Evolutionary conservation across 805 yeast genomes (phyloP).

Genomic region (Wickerhamomyces rabaulensis): DNA sequence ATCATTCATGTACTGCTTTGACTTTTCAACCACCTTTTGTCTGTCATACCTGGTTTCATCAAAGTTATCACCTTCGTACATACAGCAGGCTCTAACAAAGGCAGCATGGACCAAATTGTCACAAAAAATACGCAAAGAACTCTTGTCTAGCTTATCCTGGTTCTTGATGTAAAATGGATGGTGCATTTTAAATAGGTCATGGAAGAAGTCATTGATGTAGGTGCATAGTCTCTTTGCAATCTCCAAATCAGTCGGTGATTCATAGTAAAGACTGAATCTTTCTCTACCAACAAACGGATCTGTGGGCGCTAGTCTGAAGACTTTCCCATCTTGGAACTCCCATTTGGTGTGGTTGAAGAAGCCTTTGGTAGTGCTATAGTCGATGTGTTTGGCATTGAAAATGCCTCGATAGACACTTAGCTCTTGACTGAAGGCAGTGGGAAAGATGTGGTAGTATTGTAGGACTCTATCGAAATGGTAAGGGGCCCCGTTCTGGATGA

Average conservation of each 20-base stretch:
- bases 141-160: not conserved
- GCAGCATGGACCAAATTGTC: not conserved
- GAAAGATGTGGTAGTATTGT: not conserved
- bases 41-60: not conserved
- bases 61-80: not conserved
- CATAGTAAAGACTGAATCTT: not conserved
- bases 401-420: not conserved
- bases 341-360: not conserved
- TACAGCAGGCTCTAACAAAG: not conserved
- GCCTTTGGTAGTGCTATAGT: not conserved
- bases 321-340: not conserved
- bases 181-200: not conserved
- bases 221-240: not conserved
- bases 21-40: not conserved
- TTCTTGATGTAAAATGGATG: not conserved
- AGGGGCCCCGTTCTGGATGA: not conserved
- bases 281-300: not conserved
- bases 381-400: not conserved
- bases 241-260: not conserved
- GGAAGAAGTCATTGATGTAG: not conserved
- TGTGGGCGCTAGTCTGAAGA: not conserved
- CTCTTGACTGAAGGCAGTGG: not conserved
- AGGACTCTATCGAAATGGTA: not conserved
- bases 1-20: not conserved
- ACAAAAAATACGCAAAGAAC: not conserved